Evolutionary conservation across 495 filamentous ascomycete genomes (phyloP).

Genomic region (Hapsidospora chrysogenum): DNA sequence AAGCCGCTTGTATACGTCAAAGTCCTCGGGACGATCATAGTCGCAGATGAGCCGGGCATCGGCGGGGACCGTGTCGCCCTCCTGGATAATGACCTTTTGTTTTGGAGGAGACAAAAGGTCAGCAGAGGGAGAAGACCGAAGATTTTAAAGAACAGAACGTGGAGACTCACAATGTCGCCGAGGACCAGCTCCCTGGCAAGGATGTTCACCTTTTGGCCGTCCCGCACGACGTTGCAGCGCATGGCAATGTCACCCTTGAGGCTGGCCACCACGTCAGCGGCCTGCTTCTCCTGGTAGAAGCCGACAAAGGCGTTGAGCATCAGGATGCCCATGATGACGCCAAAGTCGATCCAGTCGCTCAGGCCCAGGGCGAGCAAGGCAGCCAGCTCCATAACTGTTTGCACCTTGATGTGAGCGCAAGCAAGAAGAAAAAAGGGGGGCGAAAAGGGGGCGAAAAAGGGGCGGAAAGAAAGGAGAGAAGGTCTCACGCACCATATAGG

Average conservation of each 20-base stretch:
- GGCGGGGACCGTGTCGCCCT: constrained; percentile 58
- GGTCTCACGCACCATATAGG: constrained; percentile 70
- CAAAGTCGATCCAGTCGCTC: constrained; percentile 68
- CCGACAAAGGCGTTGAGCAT: constrained; percentile 67
- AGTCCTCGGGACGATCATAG: constrained; percentile 53
- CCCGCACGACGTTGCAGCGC: constrained; percentile 53
- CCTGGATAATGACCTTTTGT: constrained; percentile 43
- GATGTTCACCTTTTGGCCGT: constrained; percentile 56
- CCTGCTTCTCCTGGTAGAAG: constrained; percentile 82
- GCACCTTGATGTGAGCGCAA: constrained; percentile 9
- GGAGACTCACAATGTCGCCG: constrained; percentile 58
- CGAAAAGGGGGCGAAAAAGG: no score
- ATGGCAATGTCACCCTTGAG: constrained; percentile 78
- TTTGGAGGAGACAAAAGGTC: neutral
- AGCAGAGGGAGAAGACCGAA: neutral
- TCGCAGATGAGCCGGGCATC: constrained; percentile 65
- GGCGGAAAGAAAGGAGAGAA: no score
- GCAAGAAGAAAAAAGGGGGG: neutral
- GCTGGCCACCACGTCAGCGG: constrained; percentile 64
- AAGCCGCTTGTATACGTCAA: constrained; percentile 37
- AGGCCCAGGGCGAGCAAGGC: constrained; percentile 65
- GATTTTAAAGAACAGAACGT: no score
- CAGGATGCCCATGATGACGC: constrained; percentile 68
- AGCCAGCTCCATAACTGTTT: constrained; percentile 69
- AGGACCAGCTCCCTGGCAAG: constrained; percentile 65